Evolutionary conservation across 2,329 filamentous ascomycete genomes (phyloP).

Genomic region (Ilyonectria destructans): DNA sequence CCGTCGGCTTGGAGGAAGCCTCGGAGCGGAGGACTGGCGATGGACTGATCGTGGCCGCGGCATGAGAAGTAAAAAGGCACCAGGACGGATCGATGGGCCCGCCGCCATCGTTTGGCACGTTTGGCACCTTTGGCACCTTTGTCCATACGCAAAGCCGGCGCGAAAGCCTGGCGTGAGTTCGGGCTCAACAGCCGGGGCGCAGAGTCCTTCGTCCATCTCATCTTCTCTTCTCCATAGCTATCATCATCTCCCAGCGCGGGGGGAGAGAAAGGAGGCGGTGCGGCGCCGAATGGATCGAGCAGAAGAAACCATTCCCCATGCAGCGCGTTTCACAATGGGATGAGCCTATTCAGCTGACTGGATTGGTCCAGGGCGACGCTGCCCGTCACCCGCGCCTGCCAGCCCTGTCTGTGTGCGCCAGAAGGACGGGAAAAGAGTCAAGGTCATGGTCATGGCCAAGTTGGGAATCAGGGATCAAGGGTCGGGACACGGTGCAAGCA

Average conservation of each 20-base stretch:
- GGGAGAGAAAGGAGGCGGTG: constrained; percentile 18
- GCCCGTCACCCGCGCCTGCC: background rate
- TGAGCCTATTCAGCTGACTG: constrained; percentile 16
- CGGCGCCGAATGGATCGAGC: constrained; percentile 10
- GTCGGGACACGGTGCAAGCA: constrained; percentile 27
- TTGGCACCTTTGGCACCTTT: background rate
- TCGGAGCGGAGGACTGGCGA: background rate
- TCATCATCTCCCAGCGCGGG: background rate
- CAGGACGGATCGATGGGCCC: constrained; percentile 13
- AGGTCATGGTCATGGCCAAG: background rate
- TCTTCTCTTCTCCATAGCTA: constrained; percentile 13
- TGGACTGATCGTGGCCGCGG: background rate
- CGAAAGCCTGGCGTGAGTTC: constrained; percentile 1
- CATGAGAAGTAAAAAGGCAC: background rate
- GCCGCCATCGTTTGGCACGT: background rate
- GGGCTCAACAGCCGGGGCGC: constrained; percentile 22
- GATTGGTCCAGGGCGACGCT: background rate
- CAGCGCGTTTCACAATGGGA: constrained; percentile 26
- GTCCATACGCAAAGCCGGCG: background rate
- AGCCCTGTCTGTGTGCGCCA: background rate
- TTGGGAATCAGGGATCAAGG: constrained; percentile 24
- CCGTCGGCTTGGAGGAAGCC: background rate
- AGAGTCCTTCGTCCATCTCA: background rate
- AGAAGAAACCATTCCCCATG: constrained; percentile 11
- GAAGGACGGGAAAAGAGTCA: constrained; percentile 6